phyloP scores from a whole-genome alignment of 805 yeast species.

The Metschnikowia matae region DNA sequence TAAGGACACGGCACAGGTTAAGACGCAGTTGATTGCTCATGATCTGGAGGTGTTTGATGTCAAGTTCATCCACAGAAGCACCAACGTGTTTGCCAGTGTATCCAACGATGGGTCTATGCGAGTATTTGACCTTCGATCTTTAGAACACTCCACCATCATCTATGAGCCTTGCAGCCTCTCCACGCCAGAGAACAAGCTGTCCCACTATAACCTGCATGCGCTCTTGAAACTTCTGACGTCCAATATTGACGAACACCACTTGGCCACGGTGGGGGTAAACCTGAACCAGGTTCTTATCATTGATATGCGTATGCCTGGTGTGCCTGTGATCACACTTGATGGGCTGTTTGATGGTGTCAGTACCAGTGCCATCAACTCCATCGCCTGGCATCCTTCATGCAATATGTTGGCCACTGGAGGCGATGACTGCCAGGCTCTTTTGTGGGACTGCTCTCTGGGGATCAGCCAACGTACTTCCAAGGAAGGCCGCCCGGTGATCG shows the following conservation, averaged over 20 bases:
- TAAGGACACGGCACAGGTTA: conserved; percentile 57
- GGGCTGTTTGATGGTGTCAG: conserved; percentile 51
- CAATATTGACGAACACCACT: conserved; percentile 71
- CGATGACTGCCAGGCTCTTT: conserved; percentile 68
- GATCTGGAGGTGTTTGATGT: conserved; percentile 95
- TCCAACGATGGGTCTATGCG: conserved; percentile 95
- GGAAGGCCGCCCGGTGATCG: conserved; percentile 18
- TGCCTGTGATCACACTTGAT: conserved; percentile 65
- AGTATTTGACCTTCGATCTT: conserved; percentile 80
- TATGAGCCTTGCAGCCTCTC: conserved; percentile 58
- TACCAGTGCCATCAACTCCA: conserved; percentile 60
- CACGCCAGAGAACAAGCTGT: background rate
- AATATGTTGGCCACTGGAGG: conserved; percentile 61
- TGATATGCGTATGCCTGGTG: conserved; percentile 85
- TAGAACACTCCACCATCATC: conserved; percentile 92
- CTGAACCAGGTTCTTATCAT: conserved; percentile 63
- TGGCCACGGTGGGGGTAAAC: conserved; percentile 78
- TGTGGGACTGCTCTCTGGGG: conserved; percentile 54
- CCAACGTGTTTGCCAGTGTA: conserved; percentile 81
- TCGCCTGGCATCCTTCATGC: conserved; percentile 80
- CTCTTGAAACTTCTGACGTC: conserved; percentile 74
- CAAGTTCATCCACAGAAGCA: conserved; percentile 68
- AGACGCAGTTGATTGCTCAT: conserved; percentile 93
- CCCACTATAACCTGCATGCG: conserved; percentile 44
- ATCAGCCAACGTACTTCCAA: conserved; percentile 11